A percentile compares a stretch with the other conserved stretches of the same genome.
Evolutionary conservation across 305 asterid species (phyloP).

Genomic region (Fraxinus paxiana): DNA sequence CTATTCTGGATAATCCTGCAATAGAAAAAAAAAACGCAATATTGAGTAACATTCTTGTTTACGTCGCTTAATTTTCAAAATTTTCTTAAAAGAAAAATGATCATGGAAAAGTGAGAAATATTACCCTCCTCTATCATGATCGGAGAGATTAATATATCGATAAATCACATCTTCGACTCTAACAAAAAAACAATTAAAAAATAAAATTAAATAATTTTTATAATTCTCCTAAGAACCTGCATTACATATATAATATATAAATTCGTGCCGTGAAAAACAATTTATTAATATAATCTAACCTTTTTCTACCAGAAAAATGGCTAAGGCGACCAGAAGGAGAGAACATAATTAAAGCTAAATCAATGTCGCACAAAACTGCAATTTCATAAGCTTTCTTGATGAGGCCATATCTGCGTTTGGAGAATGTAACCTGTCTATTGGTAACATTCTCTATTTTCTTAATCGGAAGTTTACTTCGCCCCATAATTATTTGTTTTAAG

Average conservation of each 20-base stretch:
- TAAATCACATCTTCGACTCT: constrained; percentile 71
- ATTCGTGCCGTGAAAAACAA: neutral
- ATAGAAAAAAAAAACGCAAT: neutral
- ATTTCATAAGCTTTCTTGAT: constrained; percentile 70
- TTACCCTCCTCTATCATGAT: constrained; percentile 69
- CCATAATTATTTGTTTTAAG: constrained; percentile 35
- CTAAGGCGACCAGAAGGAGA: constrained; percentile 75
- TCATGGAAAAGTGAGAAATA: neutral
- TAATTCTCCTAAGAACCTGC: neutral
- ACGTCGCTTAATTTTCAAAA: neutral
- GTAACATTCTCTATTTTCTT: constrained; percentile 70
- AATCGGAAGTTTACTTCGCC: constrained; percentile 69
- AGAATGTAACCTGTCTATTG: constrained; percentile 62
- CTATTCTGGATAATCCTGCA: constrained; percentile 47
- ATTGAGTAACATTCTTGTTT: too few species aligned
- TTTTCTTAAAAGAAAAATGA: neutral
- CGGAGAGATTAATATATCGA: constrained; percentile 54
- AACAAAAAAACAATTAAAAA: neutral
- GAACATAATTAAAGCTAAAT: constrained; percentile 61
- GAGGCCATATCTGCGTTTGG: constrained; percentile 71
- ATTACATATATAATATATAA: neutral
- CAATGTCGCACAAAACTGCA: constrained; percentile 64
- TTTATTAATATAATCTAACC: constrained; percentile 30
- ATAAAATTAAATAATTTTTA: neutral
- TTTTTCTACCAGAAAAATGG: constrained; percentile 69